Percentiles rank a stretch among this genome's conserved stretches.
These are phyloP conservation scores for Lichtheimia ramosa DNA, from an alignment of 371 early-diverging fungal species.

Conservation along the genomic window DNA sequence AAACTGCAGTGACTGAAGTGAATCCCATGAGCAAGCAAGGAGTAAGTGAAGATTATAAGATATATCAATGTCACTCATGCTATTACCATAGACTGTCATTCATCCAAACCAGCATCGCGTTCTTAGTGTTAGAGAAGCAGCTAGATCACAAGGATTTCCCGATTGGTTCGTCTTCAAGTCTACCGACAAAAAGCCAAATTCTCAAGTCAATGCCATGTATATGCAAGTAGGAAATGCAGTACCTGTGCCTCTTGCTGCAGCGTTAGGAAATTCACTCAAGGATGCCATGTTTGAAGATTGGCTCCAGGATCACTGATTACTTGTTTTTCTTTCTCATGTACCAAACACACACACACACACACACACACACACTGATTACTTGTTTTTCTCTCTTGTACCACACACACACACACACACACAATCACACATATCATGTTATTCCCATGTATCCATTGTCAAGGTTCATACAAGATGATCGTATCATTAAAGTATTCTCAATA, in stretches of 20 bases:
- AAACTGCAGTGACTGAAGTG: constrained; percentile 54
- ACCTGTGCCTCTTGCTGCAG: constrained; percentile 55
- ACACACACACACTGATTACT: too few species aligned
- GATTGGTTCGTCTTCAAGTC: constrained; percentile 53
- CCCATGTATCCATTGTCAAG: too few species aligned
- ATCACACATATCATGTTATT: too few species aligned
- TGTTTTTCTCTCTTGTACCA: too few species aligned
- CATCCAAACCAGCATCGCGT: constrained; percentile 60
- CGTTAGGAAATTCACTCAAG: constrained; percentile 41
- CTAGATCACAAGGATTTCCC: constrained; percentile 68
- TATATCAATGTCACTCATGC: neutral
- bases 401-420: too few species aligned
- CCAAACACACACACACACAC: too few species aligned
- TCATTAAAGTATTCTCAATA: too few species aligned
- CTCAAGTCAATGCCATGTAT: constrained; percentile 41
- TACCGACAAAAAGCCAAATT: constrained; percentile 9
- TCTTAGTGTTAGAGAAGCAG: constrained; percentile 57
- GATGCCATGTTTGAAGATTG: constrained; percentile 39
- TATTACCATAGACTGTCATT: constrained; percentile 43
- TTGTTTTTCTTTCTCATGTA: too few species aligned
- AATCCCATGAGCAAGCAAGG: constrained; percentile 60
- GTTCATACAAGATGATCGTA: too few species aligned
- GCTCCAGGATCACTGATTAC: neutral
- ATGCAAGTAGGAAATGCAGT: constrained; percentile 67
- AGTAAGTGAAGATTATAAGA: constrained; percentile 10